phyloP scores from a whole-genome alignment of 1,139 yeast species.

The Geotrichum phurueaensis region DNA sequence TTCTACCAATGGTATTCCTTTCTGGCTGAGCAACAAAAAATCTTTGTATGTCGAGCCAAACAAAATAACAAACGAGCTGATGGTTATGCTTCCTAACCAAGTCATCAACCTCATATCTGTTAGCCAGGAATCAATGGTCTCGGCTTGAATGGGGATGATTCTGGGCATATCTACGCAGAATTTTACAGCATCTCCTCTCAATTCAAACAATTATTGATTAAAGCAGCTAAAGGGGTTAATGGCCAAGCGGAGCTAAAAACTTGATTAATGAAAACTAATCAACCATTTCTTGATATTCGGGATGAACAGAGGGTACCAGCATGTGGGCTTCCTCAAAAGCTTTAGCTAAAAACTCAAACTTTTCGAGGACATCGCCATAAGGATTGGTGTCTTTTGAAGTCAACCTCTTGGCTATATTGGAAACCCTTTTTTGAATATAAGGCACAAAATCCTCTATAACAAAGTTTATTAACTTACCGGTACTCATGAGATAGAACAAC shows the following conservation, averaged over 20 bases:
- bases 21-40: constrained; percentile 16
- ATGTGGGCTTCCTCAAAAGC: constrained; percentile 50
- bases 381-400: constrained; percentile 27
- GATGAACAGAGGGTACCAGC: constrained; percentile 62
- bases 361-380: constrained; percentile 47
- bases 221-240: constrained; percentile 64
- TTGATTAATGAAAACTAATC: constrained; percentile 78
- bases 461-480: constrained; percentile 67
- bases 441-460: constrained; percentile 60
- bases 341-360: constrained; percentile 47
- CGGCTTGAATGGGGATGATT: constrained; percentile 62
- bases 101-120: constrained; percentile 56
- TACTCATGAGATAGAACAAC: constrained; percentile 64
- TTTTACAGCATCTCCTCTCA: constrained; percentile 43
- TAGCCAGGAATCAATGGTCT: constrained; percentile 71
- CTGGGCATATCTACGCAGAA: constrained; percentile 47
- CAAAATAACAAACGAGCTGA: constrained; percentile 69
- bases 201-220: constrained; percentile 59
- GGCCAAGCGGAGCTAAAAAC: constrained; percentile 92
- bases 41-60: constrained; percentile 41
- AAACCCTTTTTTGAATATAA: constrained; percentile 35
- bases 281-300: constrained; percentile 64
- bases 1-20: constrained; percentile 27
- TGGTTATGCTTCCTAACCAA: constrained; percentile 68
- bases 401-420: constrained; percentile 32